Base-by-base conservation (phyloP, 1,284 basidiomycete genomes). In the Melampsora larici-populina region DNA sequence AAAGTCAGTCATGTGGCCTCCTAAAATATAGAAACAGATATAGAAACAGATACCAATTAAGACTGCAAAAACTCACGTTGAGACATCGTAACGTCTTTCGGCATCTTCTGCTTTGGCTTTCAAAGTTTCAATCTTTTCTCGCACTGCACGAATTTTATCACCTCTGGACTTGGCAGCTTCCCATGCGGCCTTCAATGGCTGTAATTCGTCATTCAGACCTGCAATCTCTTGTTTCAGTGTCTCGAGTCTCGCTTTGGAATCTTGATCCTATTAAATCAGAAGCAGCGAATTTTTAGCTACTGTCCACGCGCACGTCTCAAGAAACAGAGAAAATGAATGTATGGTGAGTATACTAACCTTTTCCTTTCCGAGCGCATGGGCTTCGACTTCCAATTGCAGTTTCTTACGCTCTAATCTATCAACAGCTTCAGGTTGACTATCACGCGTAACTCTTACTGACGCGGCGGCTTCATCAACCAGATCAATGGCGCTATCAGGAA, bases 71-170 rank as follows among this genome's bases (percentile, higher is more conserved):
- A 76, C 75, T 77, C 40, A 63, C 58, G 66, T 26, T 79, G 51
- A 67, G n/a, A 75, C 36, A 78, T 84, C 88, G 81, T 87, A 90
- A 86, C 89, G 89, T 83, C 96, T 87, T 84, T 98, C 94, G 8
- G 96, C 96, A 68, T 97, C 94, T 81, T 97, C 93, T 0, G 92
- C 91, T 86, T 98, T 99, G 29, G 91, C 90, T 80, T 90, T 91
- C 60, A 99, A 87, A 80, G 97, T 92, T 81, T 99, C 97, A 70
- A 99, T 93, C 85, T 88, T 91, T 82, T 89, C 88, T 71, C 93
- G 89, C 46, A 93, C 87, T 3, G 87, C 85, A 81, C 92, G 91
- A 81, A 98, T 89, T 82, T 97, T 91, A 79, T 97, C 91, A 24
- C 92, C 91, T 66, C 92, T 89, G 71, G 87, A 86, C 86, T 95